Base-by-base conservation (phyloP, 805 yeast genomes). In the Cyberlindnera nakhonratchasimensis region DNA sequence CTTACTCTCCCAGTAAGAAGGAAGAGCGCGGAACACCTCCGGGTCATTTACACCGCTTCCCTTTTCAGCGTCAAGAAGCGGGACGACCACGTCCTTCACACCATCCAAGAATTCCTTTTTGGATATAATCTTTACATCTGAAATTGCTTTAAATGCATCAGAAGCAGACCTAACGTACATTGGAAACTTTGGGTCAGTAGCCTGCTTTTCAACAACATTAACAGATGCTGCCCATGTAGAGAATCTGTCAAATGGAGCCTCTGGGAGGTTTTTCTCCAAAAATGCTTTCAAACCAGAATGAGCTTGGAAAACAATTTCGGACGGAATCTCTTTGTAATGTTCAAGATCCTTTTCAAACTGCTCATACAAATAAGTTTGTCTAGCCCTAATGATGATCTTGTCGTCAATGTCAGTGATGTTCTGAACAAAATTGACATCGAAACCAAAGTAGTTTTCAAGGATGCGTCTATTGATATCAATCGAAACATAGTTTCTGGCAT, bases 351-450 rank as follows among this genome's bases (percentile, higher is more conserved):
- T 51, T 12, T 70, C 61, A 54, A 76, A 85, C 51, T 80, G 66
- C 29, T 82, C 84, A 57, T 85, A 90, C 25, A 93, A 67, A 62
- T 82, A 81, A 55, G 79, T 82, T 59, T 93, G 97, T 63, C 99
- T 82, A 4, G 96, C 98, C 46, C 96, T 84, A 32, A 93, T 67
- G 55, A 93, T 93, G 65, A 93, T 93, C 66, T 93, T 93, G 65
- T 93, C 99, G 64, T 93, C 99, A 47, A 93, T 89, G 64, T 93
- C 99, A n/a, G 99, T 93, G 45, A 93, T 97, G 61, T 93, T 93
- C 68, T 93, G 99, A 34, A 93, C 89, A 65, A 90, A 93, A 36
- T 72, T 74, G 33, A 93, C 77, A 53, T 87, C 80, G 66, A 87
- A 93, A 17, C 96, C 95, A 65, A 93, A 93, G 64, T 88, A 91